A percentile compares a stretch with the other conserved stretches of the same genome.
phyloP scores from a whole-genome alignment of 352 stramenopile species.

The Pythium plurisporium region DNA sequence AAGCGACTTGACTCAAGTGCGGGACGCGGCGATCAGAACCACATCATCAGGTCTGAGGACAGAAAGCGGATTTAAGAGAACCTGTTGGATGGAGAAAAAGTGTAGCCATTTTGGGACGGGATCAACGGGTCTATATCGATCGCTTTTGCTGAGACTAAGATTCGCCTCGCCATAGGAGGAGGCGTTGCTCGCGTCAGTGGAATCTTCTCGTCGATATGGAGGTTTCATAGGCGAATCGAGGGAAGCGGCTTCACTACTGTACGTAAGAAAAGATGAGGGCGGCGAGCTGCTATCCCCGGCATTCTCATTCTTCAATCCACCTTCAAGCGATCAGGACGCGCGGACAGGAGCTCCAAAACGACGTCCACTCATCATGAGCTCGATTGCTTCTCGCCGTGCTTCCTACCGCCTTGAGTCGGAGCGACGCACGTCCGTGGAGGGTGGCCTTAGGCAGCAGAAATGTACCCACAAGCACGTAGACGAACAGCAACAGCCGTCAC shows the following conservation, averaged over 20 bases:
- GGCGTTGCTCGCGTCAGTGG: neutral
- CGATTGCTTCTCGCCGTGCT: conserved; percentile 1
- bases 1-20: neutral
- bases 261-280: too few relatives aligned
- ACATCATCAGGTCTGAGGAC: neutral
- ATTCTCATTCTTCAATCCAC: conserved; percentile 3
- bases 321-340: neutral
- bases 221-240: neutral
- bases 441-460: neutral
- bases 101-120: conserved; percentile 10
- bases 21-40: conserved; percentile 7
- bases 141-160: too few relatives aligned
- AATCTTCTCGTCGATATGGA: neutral
- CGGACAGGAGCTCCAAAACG: neutral
- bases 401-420: conserved; percentile 10
- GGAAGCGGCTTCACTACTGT: neutral
- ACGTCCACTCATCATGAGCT: conserved; percentile 10
- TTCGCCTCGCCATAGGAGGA: neutral
- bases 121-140: neutral
- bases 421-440: neutral
- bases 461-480: neutral
- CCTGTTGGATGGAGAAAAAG: neutral
- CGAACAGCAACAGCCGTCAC: conserved; percentile 2
- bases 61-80: conserved; percentile 1
- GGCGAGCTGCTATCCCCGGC: neutral